A percentile compares a stretch with the other conserved stretches of the same genome.
phyloP scores from a whole-genome alignment of 2,329 filamentous ascomycete genomes.

The Pseudogymnoascus sp. region DNA sequence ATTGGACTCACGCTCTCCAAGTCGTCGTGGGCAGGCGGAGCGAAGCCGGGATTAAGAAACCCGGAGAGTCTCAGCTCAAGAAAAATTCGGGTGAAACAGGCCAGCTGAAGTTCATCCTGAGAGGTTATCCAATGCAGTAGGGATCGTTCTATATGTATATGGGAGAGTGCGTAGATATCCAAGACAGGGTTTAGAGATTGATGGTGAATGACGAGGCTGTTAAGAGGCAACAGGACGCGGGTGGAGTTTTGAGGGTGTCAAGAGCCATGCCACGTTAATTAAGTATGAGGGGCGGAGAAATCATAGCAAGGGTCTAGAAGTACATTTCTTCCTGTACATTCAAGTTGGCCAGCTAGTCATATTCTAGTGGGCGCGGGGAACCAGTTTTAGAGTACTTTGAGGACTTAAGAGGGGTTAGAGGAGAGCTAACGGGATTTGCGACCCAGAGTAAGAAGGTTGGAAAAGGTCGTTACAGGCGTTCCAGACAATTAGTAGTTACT shows the following conservation, averaged over 20 bases:
- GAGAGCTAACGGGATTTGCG: conserved; percentile 1
- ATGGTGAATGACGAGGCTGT: background rate
- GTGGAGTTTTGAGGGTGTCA: conserved; percentile 5
- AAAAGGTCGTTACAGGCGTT: background rate
- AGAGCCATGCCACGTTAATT: conserved; percentile 1
- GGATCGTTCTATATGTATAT: background rate
- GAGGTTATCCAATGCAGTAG: background rate
- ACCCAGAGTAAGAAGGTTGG: conserved; percentile 4
- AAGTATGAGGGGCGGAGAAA: background rate
- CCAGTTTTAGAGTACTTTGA: no score
- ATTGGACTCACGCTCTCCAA: background rate
- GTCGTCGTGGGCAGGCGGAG: background rate
- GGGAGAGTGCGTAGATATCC: background rate
- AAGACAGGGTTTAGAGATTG: background rate
- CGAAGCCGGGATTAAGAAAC: background rate
- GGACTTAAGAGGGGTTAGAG: background rate
- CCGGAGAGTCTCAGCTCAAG: background rate
- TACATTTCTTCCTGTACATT: background rate
- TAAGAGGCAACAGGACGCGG: background rate
- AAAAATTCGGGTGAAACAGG: background rate
- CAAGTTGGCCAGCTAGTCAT: background rate
- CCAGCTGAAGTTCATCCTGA: background rate
- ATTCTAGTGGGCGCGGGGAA: background rate
- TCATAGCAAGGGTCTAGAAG: background rate
- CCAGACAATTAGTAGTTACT: background rate